phyloP scores from a whole-genome alignment of 169 alveolate genomes.

The Eimeria brunetti region DNA sequence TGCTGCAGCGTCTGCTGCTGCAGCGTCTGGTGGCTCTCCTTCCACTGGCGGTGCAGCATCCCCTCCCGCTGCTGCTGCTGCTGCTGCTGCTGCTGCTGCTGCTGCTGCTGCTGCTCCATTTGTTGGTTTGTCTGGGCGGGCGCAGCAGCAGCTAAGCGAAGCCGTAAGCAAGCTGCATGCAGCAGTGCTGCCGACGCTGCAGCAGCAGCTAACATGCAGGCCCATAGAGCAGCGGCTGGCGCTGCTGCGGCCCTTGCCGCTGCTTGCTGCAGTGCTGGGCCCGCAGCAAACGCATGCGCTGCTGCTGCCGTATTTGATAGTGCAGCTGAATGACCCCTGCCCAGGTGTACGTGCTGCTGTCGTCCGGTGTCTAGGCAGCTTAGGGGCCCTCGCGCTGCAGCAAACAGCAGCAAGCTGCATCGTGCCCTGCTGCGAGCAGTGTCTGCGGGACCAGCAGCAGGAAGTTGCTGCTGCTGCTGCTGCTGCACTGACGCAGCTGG shows the following conservation, averaged over 20 bases:
- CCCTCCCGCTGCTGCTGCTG: too few relatives aligned
- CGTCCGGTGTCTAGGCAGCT: constrained; percentile 33
- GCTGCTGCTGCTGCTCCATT: neutral
- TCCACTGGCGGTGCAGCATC: too few relatives aligned
- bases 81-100: neutral
- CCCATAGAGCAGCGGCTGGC: constrained; percentile 61
- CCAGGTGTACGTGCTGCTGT: constrained; percentile 76
- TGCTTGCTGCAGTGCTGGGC: constrained; percentile 68
- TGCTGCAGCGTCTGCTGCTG: too few relatives aligned
- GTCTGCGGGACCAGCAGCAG: constrained; percentile 69
- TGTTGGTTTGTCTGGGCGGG: neutral
- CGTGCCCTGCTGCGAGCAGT: constrained; percentile 80
- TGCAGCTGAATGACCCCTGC: constrained; percentile 71
- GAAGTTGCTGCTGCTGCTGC: constrained; percentile 74
- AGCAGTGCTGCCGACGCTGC: constrained; percentile 72
- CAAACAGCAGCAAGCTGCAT: constrained; percentile 60
- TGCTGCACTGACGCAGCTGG: constrained; percentile 45
- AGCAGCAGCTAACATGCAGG: constrained; percentile 36
- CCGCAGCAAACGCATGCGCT: constrained; percentile 64
- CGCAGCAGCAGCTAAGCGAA: neutral
- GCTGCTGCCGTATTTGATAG: constrained; percentile 74
- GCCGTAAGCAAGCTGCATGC: constrained; percentile 32
- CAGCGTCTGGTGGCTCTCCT: neutral
- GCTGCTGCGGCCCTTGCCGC: constrained; percentile 50
- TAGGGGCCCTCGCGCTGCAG: constrained; percentile 23